Percentiles rank a stretch among this genome's conserved stretches.
phyloP scores from a whole-genome alignment of 2,329 filamentous ascomycete genomes.

The Neoscytalidium dimidiatum region DNA sequence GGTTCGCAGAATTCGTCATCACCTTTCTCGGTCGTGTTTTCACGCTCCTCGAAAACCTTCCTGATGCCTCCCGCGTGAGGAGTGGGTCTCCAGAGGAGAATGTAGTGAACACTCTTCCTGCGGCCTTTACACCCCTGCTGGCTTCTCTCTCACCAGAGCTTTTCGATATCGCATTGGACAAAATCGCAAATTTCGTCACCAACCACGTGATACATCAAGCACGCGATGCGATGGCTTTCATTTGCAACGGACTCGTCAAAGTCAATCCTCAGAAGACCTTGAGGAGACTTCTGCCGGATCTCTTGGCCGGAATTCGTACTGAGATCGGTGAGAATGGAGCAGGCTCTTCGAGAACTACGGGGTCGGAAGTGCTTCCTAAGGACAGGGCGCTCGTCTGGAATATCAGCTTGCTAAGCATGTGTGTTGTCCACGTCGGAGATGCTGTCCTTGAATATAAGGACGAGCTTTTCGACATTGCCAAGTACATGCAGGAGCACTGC shows the following conservation, averaged over 20 bases:
- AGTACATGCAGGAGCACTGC: constrained; percentile 96
- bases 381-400: constrained; percentile 96
- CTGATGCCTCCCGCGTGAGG: constrained; percentile 83
- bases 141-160: constrained; percentile 89
- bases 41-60: constrained; percentile 90
- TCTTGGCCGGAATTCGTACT: constrained; percentile 87
- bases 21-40: constrained; percentile 93
- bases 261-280: constrained; percentile 92
- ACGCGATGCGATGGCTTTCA: constrained; percentile 97
- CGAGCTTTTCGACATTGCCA: constrained; percentile 85
- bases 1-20: constrained; percentile 88
- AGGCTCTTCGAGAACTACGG: constrained; percentile 90
- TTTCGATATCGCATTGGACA: constrained; percentile 88
- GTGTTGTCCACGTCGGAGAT: constrained; percentile 90
- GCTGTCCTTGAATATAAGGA: constrained; percentile 87
- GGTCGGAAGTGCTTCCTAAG: constrained; percentile 87
- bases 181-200: constrained; percentile 87
- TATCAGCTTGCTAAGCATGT: constrained; percentile 96
- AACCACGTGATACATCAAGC: constrained; percentile 97
- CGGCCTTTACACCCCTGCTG: constrained; percentile 86
- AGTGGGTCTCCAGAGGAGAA: constrained; percentile 94
- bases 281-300: constrained; percentile 84
- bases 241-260: constrained; percentile 94
- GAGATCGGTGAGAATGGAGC: constrained; percentile 97
- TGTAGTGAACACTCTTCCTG: constrained; percentile 91